Conservation (phyloP, 225 moss, liverwort and hornwort species). For the Marchantia polymorpha region DNA sequence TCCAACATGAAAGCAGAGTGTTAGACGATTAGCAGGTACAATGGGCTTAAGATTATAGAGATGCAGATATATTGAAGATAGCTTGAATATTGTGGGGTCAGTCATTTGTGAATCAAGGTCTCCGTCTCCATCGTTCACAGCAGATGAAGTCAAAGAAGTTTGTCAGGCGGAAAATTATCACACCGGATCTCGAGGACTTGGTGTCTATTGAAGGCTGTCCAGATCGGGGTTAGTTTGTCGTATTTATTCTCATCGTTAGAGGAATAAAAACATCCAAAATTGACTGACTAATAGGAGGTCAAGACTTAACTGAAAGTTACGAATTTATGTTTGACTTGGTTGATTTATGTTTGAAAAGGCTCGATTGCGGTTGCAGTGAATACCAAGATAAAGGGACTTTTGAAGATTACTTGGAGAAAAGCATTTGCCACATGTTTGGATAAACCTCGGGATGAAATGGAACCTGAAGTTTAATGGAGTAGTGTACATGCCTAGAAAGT, state of each 20-base stretch:
- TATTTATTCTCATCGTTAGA: no score
- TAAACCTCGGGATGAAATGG: background rate
- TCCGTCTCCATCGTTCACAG: background rate
- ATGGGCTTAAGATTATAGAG: background rate
- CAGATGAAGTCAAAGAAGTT: background rate
- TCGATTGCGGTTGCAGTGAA: background rate
- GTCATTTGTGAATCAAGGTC: background rate
- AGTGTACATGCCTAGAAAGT: background rate
- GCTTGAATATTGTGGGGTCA: background rate
- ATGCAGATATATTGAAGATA: background rate
- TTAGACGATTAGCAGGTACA: background rate
- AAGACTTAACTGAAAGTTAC: background rate
- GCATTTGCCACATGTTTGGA: background rate
- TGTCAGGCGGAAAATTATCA: background rate
- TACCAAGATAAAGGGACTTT: background rate
- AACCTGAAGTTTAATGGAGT: background rate
- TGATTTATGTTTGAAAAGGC: background rate
- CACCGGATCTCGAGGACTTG: background rate
- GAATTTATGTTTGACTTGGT: background rate
- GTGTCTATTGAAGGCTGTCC: no score
- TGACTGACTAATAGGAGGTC: no score
- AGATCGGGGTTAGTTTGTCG: no score
- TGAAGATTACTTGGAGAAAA: background rate
- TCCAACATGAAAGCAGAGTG: background rate
- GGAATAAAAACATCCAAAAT: no score